phyloP scores from a whole-genome alignment of 345 rosid genomes.

The Combretum micranthum region DNA sequence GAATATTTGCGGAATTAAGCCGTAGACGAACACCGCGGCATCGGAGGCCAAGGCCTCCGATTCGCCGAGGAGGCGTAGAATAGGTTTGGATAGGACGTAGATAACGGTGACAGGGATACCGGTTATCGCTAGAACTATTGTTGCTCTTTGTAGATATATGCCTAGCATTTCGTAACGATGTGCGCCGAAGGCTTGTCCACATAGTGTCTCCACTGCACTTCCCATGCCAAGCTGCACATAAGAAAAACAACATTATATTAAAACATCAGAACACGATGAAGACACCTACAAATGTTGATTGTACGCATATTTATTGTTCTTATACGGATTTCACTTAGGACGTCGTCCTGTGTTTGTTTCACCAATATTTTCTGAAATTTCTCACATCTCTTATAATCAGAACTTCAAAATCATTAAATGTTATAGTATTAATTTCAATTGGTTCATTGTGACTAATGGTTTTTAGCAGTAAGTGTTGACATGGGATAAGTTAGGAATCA shows the following conservation, averaged over 20 bases:
- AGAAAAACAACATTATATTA: neutral
- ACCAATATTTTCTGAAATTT: too few species aligned
- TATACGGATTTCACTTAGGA: too few species aligned
- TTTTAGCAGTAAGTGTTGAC: too few species aligned
- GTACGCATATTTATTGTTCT: too few species aligned
- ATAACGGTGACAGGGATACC: conserved; percentile 47
- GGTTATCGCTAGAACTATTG: conserved; percentile 45
- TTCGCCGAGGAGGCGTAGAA: conserved; percentile 53
- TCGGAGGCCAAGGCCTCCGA: conserved; percentile 45
- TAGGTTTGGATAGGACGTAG: conserved; percentile 51
- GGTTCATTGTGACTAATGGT: too few species aligned
- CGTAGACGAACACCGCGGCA: conserved; percentile 52
- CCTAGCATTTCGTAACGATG: conserved; percentile 58
- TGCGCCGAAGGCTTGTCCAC: conserved; percentile 90
- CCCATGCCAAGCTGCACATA: conserved; percentile 65
- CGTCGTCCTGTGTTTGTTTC: too few species aligned
- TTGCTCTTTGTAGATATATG: conserved; percentile 73
- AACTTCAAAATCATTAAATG: too few species aligned
- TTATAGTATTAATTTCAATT: too few species aligned
- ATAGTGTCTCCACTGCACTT: conserved; percentile 87
- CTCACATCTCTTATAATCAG: too few species aligned
- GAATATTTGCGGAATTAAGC: conserved; percentile 73
- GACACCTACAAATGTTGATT: too few species aligned
- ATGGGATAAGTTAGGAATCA: too few species aligned
- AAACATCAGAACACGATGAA: neutral